Evolutionary conservation across 2,329 filamentous ascomycete genomes (phyloP).

Genomic region (Stagonosporopsis rhizophila): DNA sequence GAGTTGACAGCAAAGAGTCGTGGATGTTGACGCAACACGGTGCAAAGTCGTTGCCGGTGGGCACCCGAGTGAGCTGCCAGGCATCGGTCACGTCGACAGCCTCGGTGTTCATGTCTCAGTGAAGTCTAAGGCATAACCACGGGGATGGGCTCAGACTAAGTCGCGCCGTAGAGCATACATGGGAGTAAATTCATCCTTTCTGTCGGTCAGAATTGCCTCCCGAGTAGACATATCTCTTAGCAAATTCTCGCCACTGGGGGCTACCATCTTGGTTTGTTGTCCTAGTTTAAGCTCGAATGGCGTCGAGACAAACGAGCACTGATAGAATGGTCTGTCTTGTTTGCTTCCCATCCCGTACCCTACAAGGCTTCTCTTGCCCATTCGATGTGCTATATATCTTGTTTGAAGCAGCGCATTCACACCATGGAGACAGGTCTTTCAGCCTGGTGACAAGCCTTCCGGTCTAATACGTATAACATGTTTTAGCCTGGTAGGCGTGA

Average conservation of each 20-base stretch:
- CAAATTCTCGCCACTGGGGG: not conserved
- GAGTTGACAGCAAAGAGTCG: not conserved
- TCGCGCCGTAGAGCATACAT: not conserved
- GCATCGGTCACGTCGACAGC: no score
- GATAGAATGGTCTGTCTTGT: not conserved
- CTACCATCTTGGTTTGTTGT: not conserved
- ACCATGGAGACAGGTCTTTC: not conserved
- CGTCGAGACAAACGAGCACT: not conserved
- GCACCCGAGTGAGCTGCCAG: no score
- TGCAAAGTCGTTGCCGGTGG: not conserved
- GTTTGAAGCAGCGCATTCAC: not conserved
- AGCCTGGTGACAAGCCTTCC: no score
- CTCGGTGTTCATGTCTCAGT: not conserved
- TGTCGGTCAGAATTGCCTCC: not conserved
- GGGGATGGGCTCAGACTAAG: not conserved
- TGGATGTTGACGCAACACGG: not conserved
- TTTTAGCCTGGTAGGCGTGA: not conserved
- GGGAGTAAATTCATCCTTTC: not conserved
- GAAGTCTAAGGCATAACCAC: no score
- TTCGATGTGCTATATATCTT: not conserved
- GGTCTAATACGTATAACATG: not conserved
- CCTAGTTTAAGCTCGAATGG: not conserved
- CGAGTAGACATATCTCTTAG: not conserved
- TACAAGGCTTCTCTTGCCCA: not conserved
- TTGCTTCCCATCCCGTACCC: not conserved